Base-by-base conservation (phyloP, 352 stramenopile species). In the Phytopythium cucurbitacearum region DNA sequence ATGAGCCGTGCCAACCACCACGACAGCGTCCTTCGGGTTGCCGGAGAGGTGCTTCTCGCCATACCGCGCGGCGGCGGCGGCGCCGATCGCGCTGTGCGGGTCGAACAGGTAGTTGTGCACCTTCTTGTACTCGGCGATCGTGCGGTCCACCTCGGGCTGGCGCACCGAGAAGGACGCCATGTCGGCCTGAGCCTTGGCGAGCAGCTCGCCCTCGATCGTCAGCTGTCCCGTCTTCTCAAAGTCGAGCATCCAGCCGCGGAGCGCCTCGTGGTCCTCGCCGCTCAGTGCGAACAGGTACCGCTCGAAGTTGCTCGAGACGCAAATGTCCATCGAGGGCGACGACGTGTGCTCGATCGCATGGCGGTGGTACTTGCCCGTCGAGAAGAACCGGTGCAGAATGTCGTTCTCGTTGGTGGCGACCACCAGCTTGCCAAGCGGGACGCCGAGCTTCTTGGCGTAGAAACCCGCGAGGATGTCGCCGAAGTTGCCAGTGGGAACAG, bases 361-460 rank as follows among this genome's bases (percentile, higher is more conserved):
- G 46, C 95, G 84, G 54, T 98, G 91, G 75, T 99, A 99, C 66
- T 98, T 95, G 58, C 97, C 97, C 49, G 86, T 95, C 13, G 83
- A 90, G 68, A 99, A 99, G 73, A 99, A 99, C 48, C 94, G 85
- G 71, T 99, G 93, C 21, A 99, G 74, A 59, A 99, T 99, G 63
- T 99, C 96, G 70, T 99, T 99, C 73, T 99, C 97, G 72, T 99
- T 99, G 9, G 96, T 99, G n/a, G 96, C 96, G 34, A 99, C 94
- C 40, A 99, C 85, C 21, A 99, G 84, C 65, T 98, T 95, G 28
- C 87, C 94, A 48, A 99, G 85, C 0, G 96, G 95, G 16, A 99
- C 64, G 46, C 97, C 97, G 5, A 95, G 68, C 54, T 87, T 87
- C 65, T 93, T 86, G 56, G 97, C 91, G 75, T 99, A 99, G 62